These are phyloP conservation scores for Agrostemma githago DNA, from an alignment of 148 eudicot species.

Conservation along the genomic window DNA sequence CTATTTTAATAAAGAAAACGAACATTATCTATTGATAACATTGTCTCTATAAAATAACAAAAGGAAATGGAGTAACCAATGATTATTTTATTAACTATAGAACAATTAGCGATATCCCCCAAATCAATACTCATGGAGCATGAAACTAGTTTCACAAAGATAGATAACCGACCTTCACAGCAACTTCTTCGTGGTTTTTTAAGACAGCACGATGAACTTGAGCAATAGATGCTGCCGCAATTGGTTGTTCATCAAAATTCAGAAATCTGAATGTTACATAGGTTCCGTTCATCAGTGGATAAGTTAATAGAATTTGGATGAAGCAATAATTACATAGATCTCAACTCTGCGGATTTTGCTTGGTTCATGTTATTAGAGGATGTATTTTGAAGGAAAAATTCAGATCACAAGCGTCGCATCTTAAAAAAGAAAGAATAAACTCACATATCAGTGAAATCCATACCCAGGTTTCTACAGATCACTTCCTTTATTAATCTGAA, in stretches of 20 bases:
- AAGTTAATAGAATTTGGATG: background rate
- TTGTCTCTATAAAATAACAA: background rate
- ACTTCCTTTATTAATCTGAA: constrained; percentile 65
- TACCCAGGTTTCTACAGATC: constrained; percentile 50
- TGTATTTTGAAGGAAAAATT: no score
- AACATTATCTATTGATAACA: background rate
- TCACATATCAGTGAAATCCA: constrained; percentile 68
- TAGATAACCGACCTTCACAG: constrained; percentile 62
- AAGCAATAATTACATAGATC: background rate
- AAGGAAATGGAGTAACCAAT: background rate
- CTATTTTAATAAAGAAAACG: background rate
- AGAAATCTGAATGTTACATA: constrained; percentile 52
- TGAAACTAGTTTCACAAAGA: background rate
- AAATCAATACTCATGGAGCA: background rate
- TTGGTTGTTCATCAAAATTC: constrained; percentile 72
- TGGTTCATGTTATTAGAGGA: no score
- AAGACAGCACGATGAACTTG: constrained; percentile 88
- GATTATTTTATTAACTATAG: background rate
- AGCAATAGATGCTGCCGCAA: constrained; percentile 96
- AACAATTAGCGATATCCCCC: background rate
- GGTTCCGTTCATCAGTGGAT: constrained; percentile 14
- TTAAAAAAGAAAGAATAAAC: constrained; percentile 19
- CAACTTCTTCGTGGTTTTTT: constrained; percentile 68
- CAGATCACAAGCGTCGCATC: no score
- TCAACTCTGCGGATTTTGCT: no score